Percentiles rank a stretch among this genome's conserved stretches.
phyloP scores from a whole-genome alignment of 305 asterid species.

The Lippia alba region DNA sequence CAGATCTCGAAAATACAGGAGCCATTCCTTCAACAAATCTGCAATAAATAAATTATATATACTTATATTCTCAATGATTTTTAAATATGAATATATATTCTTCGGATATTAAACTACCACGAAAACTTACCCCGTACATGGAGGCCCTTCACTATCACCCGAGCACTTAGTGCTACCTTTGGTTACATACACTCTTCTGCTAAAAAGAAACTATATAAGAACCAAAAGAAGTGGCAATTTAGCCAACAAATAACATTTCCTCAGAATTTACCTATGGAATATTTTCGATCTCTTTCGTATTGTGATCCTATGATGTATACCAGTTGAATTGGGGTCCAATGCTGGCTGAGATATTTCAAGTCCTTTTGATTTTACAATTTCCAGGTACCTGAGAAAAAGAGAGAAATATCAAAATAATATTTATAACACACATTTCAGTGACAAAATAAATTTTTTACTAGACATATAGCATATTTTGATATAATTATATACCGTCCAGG shows the following conservation, averaged over 20 bases:
- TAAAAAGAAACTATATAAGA: conserved; percentile 37
- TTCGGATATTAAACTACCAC: background rate
- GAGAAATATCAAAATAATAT: conserved; percentile 15
- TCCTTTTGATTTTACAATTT: conserved; percentile 80
- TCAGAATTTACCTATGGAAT: conserved; percentile 70
- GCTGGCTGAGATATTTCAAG: conserved; percentile 99
- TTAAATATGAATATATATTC: background rate
- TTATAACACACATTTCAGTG: too few species aligned
- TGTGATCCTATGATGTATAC: conserved; percentile 97
- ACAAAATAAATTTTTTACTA: too few species aligned
- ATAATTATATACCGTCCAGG: conserved; percentile 76
- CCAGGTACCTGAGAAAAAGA: conserved; percentile 63
- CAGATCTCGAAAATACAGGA: conserved; percentile 94
- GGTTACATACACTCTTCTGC: conserved; percentile 88
- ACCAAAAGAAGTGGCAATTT: conserved; percentile 26
- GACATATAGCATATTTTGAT: conserved; percentile 4
- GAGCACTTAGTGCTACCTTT: conserved; percentile 92
- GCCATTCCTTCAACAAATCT: conserved; percentile 99
- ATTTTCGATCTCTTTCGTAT: conserved; percentile 69
- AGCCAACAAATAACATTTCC: conserved; percentile 24
- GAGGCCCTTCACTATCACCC: conserved; percentile 90
- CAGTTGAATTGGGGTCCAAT: conserved; percentile 96
- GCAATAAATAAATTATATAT: conserved; percentile 36
- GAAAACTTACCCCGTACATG: conserved; percentile 84
- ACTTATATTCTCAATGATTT: background rate